phyloP scores from a whole-genome alignment of 257 asterid genomes.

The Salvia miltiorrhiza region DNA sequence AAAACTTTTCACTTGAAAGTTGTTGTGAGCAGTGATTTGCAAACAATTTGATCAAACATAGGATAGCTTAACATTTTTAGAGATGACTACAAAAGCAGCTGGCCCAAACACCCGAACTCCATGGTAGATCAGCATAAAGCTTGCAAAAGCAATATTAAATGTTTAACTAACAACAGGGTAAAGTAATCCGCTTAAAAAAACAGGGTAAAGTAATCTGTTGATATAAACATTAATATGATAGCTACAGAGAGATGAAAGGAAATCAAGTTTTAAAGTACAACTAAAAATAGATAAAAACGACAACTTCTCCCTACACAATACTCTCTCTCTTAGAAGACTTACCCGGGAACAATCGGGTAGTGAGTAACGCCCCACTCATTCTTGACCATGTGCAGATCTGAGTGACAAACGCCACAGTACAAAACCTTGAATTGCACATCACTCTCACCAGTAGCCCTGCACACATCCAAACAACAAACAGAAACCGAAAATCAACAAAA shows the following conservation, averaged over 20 bases:
- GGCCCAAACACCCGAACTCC: neutral
- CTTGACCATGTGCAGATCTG: conserved; percentile 27
- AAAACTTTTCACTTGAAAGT: too few species aligned
- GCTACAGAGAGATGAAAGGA: neutral
- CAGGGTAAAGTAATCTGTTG: neutral
- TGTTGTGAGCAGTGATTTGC: too few species aligned
- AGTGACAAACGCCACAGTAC: conserved; percentile 26
- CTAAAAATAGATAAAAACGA: neutral
- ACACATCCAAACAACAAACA: neutral
- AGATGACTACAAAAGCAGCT: neutral
- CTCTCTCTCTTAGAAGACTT: neutral
- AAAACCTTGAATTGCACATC: conserved; percentile 25
- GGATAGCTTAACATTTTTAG: too few species aligned
- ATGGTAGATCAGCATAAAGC: neutral
- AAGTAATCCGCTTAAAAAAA: neutral
- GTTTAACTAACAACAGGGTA: too few species aligned
- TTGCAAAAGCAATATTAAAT: neutral
- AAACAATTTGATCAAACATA: too few species aligned
- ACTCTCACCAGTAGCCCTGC: conserved; percentile 21
- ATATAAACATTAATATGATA: neutral
- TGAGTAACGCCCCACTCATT: conserved; percentile 23
- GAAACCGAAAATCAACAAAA: neutral
- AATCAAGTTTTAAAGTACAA: neutral
- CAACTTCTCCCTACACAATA: neutral
- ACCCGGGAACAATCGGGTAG: conserved; percentile 22